Base-by-base conservation (phyloP, 768 basidiomycete genomes). In the Collybia sordida region DNA sequence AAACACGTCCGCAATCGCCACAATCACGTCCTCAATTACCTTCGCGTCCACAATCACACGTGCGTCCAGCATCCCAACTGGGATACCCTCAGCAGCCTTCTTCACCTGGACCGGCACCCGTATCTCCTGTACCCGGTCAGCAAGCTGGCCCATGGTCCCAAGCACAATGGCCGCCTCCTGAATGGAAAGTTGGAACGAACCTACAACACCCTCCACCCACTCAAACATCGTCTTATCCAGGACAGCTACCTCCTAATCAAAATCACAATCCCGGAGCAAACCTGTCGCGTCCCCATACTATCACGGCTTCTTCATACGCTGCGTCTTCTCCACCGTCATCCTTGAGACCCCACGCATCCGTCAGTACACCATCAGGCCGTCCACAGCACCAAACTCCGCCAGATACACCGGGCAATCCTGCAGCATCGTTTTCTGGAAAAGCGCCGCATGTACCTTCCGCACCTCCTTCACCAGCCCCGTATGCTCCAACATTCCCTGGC, bases 121-220 rank as follows among this genome's bases (percentile, higher is more conserved):
- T 31, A 27, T 40, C 40, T 31, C 19, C 50, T 17, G 35, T 21
- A 51, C 27, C 45, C 31, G 24, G 11, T 11, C 40, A 48, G 41
- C 22, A 61, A 6, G 47, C 61, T 18, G 55, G 51, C n/a, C 45
- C 44, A 22, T 64, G 59, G 64, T 51, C 64, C 14, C 70, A 67
- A 45, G 47, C 48, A 9, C 68, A 69, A 45, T 76, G 75, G 77
- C 74, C 76, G 22, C 75, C 75, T 51, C 58, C 70, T 18, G 74
- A 75, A 43, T 76, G 75, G 76, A 61, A 67, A 17, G 45, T 64
- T 3, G 51, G 54, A 43, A 42, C 51, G 21, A 57, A 38, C 49
- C 28, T 56, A 50, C 63, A 52, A 25, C 57, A 51, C 34, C 54
- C 45, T 14, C 55, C 24, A 21, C 55, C 39, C 19, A 53, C 47